These are phyloP conservation scores for Cladosporium cucumerinum DNA, from an alignment of 2,329 filamentous ascomycete species.

Conservation along the genomic window DNA sequence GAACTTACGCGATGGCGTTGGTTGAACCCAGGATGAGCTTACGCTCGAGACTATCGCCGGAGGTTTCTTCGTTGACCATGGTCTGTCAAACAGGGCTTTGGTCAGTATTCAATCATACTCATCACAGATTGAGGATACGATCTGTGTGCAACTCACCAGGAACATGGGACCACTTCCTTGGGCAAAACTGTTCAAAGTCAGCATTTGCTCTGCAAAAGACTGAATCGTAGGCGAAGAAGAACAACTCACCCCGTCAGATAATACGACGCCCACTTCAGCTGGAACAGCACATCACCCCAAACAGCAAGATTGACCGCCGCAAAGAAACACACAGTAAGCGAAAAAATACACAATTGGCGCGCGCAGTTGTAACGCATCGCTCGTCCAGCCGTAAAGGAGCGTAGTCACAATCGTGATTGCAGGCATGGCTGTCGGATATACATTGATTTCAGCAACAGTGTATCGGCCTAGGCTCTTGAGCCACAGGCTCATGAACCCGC, in stretches of 20 bases:
- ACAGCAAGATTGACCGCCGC: background rate
- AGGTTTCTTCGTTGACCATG: background rate
- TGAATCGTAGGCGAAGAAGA: background rate
- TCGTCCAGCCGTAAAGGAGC: background rate
- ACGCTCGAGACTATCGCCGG: background rate
- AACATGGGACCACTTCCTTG: background rate
- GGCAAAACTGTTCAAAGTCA: background rate
- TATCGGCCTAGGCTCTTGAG: background rate
- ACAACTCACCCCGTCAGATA: background rate
- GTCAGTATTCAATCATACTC: background rate
- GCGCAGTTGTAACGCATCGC: background rate
- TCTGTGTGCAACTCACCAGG: background rate
- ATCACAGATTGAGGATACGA: background rate
- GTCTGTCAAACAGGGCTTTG: background rate
- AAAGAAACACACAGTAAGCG: background rate
- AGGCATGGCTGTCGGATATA: background rate
- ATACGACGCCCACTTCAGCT: background rate
- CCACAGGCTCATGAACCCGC: background rate
- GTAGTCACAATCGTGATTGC: slow-evolving; percentile 1
- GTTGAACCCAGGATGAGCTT: background rate
- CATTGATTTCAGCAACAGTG: background rate
- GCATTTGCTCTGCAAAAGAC: background rate
- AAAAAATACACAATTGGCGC: background rate
- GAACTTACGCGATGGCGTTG: background rate
- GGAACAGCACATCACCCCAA: background rate